A percentile compares a stretch with the other conserved stretches of the same genome.
These are phyloP conservation scores for Kluyveromyces marxianus DNA, from an alignment of 1,139 yeast genomes.

Conservation along the genomic window DNA sequence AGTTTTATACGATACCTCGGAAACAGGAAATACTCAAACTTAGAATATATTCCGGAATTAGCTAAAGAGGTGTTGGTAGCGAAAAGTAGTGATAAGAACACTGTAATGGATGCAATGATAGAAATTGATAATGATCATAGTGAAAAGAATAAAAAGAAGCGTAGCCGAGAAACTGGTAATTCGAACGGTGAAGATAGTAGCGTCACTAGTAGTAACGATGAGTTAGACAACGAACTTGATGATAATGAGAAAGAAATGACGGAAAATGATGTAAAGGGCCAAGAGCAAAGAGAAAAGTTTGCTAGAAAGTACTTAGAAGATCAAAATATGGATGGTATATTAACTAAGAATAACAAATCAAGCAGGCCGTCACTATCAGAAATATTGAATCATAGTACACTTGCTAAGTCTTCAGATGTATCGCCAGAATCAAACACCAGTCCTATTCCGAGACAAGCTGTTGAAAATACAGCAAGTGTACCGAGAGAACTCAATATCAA, in stretches of 20 bases:
- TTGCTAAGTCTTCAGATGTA: not conserved
- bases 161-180: too few relatives aligned
- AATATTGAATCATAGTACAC: not conserved
- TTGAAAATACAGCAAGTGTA: not conserved
- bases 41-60: slow-evolving; percentile 9
- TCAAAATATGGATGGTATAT: slow-evolving; percentile 32
- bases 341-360: slow-evolving; percentile 7
- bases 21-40: slow-evolving; percentile 22
- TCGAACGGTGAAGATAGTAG: too few relatives aligned
- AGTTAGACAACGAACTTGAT: not conserved
- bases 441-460: not conserved
- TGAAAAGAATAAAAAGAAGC: too few relatives aligned
- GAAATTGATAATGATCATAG: not conserved
- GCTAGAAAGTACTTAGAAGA: slow-evolving; percentile 28
- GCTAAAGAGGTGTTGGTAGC: slow-evolving; percentile 1
- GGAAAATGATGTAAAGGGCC: not conserved
- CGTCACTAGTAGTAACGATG: not conserved
- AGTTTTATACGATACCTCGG: slow-evolving; percentile 22
- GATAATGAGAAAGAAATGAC: not conserved
- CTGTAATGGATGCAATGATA: not conserved
- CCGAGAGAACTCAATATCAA: not conserved
- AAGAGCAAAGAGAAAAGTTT: slow-evolving; percentile 17
- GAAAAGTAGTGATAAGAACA: not conserved
- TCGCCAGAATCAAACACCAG: not conserved
- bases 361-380: not conserved